phyloP scores from a whole-genome alignment of 1,284 basidiomycete species.

The Naganishia liquefaciens region DNA sequence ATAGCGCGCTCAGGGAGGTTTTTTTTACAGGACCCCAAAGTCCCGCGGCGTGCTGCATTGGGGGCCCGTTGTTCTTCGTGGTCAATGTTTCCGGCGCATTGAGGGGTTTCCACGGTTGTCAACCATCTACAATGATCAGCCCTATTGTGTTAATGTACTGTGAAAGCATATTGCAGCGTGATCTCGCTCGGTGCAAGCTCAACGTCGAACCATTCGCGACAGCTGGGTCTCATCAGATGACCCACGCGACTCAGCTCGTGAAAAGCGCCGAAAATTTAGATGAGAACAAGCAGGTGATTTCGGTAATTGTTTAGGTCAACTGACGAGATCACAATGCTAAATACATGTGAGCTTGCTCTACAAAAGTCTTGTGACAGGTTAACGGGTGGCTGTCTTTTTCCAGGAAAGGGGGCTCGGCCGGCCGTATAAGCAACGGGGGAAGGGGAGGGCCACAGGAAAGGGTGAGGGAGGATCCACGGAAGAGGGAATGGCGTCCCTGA shows the following conservation, averaged over 20 bases:
- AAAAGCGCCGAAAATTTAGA: not conserved
- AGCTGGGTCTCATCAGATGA: too few relatives aligned
- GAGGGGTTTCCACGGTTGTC: not conserved
- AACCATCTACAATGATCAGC: too few relatives aligned
- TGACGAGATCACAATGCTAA: not conserved
- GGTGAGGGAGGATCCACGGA: not conserved
- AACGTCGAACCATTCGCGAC: too few relatives aligned
- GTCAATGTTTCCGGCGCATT: not conserved
- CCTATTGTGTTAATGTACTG: too few relatives aligned
- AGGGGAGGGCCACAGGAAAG: not conserved
- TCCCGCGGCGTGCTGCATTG: not conserved
- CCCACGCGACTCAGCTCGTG: not conserved
- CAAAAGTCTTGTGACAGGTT: slow-evolving; percentile 2
- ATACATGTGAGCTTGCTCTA: not conserved
- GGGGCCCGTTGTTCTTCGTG: not conserved
- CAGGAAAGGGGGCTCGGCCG: slow-evolving; percentile 9
- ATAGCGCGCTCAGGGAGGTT: not conserved
- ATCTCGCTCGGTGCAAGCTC: too few relatives aligned
- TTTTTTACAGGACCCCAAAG: not conserved
- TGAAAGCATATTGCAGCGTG: too few relatives aligned
- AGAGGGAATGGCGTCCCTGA: not conserved
- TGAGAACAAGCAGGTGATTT: not conserved
- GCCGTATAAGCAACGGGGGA: slow-evolving; percentile 3
- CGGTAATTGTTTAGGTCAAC: not conserved
- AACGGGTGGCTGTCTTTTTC: slow-evolving; percentile 6